Evolutionary conservation across 345 rosid genomes (phyloP), one percentile per base, ranked within the genome.

Genomic region (Euphorbia peplus): DNA sequence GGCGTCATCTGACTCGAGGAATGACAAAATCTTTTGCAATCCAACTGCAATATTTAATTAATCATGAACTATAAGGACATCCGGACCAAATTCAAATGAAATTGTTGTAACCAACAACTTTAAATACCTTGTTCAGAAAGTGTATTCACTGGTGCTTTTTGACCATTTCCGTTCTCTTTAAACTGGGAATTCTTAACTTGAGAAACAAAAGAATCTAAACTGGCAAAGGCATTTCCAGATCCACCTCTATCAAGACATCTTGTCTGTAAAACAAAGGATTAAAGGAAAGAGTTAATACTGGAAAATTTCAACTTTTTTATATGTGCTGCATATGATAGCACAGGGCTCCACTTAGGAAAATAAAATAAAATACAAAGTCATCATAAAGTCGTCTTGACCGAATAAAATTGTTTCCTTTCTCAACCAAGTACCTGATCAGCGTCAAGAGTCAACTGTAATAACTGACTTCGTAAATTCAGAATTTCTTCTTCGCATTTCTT

Each of bases 81-180:
- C 14, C 18, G 30, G 15, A 44, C 21, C 2, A 35, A 24, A 52
- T 14, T 47, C 29, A 47, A 48, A 32, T 35, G 47, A 44, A 29
- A 42, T 60, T 61, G 46, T 62, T 19, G 44, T 22, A 8, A 14
- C 46, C 58, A 53, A 13, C 46, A 18, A 39, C 7, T 57, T 67
- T 50, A 9, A 60, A 58, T 62, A 76, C 80, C 80, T 57, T 76
- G 76, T 68, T 76, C 80, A 76, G 56, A 76, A 68, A 72, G 76
- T 26, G 76, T 5, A 25, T 69, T 28, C 26, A 41, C 64, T 3
- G 76, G 80, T 26, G 73, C 66, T 50, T 63, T 67, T 32, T 68
- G 73, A 63, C 73, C 76, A 50, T 67, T 65, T 25, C 13, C 50
- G 8, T 72, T 5, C 19, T 69, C 78, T 56, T 69, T 69, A 14